phyloP scores from a whole-genome alignment of 2,329 filamentous ascomycete species.

The Macrophomina phaseolina region DNA sequence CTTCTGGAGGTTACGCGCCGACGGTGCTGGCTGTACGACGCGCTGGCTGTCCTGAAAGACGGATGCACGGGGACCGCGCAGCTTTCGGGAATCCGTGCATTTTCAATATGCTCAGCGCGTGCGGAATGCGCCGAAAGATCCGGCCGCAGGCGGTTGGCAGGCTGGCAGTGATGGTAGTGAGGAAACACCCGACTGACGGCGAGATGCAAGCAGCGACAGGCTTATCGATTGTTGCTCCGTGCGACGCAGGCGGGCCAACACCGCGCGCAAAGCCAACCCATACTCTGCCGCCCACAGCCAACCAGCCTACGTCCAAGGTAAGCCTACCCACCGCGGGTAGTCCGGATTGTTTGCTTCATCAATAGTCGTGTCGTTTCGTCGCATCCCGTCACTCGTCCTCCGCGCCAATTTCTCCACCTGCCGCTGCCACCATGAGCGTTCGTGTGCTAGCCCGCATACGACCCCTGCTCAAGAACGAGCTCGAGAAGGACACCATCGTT shows the following conservation, averaged over 20 bases:
- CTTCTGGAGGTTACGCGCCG: slow-evolving; percentile 5
- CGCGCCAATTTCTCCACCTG: slow-evolving; percentile 1
- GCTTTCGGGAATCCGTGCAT: neutral
- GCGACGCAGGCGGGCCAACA: slow-evolving; percentile 1
- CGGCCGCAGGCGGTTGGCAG: neutral
- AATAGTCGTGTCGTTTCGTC: slow-evolving; percentile 27
- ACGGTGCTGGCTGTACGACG: neutral
- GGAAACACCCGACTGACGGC: neutral
- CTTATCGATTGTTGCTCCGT: slow-evolving; percentile 24
- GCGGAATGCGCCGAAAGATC: neutral
- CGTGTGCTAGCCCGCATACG: slow-evolving; percentile 90
- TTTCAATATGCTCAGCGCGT: neutral
- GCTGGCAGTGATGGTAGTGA: neutral
- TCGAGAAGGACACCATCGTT: slow-evolving; percentile 87
- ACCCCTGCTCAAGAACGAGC: slow-evolving; percentile 83
- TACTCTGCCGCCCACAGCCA: slow-evolving; percentile 6
- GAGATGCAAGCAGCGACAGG: neutral
- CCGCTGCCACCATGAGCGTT: slow-evolving; percentile 60
- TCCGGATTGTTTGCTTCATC: slow-evolving; percentile 34
- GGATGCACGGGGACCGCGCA: neutral
- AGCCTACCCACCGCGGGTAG: slow-evolving; percentile 33
- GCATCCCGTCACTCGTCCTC: neutral
- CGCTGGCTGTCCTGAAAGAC: neutral
- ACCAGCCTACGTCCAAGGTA: slow-evolving; percentile 31
- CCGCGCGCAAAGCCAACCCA: neutral